Evolutionary conservation across 139 green algal species (phyloP).

Genomic region (Bryopsis sp.): DNA sequence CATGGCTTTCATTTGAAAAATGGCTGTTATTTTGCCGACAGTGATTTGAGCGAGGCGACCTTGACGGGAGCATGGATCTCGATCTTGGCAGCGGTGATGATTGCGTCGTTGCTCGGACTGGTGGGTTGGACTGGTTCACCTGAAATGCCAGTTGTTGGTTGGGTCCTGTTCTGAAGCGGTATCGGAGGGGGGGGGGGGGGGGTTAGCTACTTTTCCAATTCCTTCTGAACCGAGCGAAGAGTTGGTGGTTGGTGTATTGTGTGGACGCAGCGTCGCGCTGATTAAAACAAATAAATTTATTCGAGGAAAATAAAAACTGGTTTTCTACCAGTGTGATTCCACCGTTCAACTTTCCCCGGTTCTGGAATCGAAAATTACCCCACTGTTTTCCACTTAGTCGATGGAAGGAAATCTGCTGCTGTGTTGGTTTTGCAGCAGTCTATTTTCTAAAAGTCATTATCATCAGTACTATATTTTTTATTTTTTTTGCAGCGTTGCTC

Average conservation of each 20-base stretch:
- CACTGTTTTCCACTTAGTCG: no score
- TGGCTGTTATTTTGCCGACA: conserved; percentile 26
- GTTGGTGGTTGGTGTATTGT: no score
- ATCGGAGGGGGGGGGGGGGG: no score
- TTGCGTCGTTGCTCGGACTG: conserved; percentile 68
- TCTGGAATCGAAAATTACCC: no score
- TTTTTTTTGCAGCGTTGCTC: background rate
- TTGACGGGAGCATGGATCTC: conserved; percentile 81
- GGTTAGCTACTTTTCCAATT: no score
- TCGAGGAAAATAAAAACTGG: no score
- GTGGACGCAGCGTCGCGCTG: no score
- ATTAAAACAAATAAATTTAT: no score
- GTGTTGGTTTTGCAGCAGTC: background rate
- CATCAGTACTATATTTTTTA: background rate
- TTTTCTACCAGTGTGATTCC: no score
- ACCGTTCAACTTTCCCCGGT: background rate
- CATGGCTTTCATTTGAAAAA: background rate
- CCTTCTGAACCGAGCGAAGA: no score
- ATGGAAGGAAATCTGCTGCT: no score
- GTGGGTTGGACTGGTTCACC: conserved; percentile 34
- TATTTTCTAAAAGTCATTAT: background rate
- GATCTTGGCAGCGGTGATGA: conserved; percentile 69
- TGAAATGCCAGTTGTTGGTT: background rate
- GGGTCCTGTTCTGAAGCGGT: background rate
- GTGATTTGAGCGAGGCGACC: conserved; percentile 89